Evolutionary conservation across 495 filamentous ascomycete species (phyloP), one percentile per base, ranked within the genome.

Genomic region (Aspergillus bertholletiae): DNA sequence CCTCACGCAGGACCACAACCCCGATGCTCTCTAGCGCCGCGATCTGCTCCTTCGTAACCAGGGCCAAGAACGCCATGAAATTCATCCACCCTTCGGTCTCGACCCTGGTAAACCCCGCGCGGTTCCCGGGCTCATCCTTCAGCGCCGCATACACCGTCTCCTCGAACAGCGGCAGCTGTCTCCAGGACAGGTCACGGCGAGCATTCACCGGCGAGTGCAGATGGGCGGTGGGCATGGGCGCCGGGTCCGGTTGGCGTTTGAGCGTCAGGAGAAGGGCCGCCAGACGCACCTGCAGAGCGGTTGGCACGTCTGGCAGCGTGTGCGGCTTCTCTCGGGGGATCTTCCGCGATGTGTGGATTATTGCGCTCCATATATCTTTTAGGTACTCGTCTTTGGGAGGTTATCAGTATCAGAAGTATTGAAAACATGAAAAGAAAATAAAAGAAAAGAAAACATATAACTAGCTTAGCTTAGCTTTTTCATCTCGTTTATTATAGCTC

Each of bases 11-110:
- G 49, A 53, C 50, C 20, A 40, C 49, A 27, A 53, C 5, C 0
- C 49, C 53, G 0, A 61, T 23, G 7, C 41, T 44, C 28, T 65
- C 62, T 15, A 58, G 39, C 1, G 26, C 53, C 7, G 41, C 54
- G 0, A 57, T 26, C 28, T 26, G 17, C 13, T 30, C 11, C 20
- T 35, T 46, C 3, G 54, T 37, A 26, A 50, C 26, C 11, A 41
- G 46, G 27, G 54, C 54, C 47, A 56, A 15, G 17, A 56, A 56
- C 20, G 54, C 47, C 2, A 45, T 35, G 11, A 56, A 28, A 15
- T 49, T 41, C 39, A 34, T 47, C 54, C 54, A 56, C 2, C 17
- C 54, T 6, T 18, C 13, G 1, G 21, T 15, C 37, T 56, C 54
- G 0, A 32, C 24, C 5, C 18, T 15, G 7, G 53, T 32, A 23